Percentiles rank a stretch among this genome's conserved stretches.
phyloP scores from a whole-genome alignment of 352 stramenopile genomes.

The Phytopythium aichiense region DNA sequence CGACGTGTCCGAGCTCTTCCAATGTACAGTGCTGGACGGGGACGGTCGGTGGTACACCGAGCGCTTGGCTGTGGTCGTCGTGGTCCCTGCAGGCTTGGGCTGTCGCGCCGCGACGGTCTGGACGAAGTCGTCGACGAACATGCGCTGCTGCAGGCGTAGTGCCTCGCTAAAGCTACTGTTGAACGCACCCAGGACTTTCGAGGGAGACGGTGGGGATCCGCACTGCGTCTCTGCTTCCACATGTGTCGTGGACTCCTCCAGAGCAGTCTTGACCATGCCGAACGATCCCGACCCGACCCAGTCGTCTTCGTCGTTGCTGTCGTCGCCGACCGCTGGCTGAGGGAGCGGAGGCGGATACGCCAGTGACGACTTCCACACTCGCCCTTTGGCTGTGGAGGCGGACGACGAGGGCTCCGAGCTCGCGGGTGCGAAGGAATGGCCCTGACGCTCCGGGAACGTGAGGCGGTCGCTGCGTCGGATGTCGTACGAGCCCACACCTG shows the following conservation, averaged over 20 bases:
- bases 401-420: background rate
- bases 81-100: background rate
- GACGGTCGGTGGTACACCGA: background rate
- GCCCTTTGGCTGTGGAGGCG: constrained; percentile 8
- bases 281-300: background rate
- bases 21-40: background rate
- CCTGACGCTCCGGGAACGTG: constrained; percentile 34
- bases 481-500: constrained; percentile 52
- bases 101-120: constrained; percentile 38
- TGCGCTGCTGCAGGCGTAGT: constrained; percentile 43
- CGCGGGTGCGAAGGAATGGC: constrained; percentile 32
- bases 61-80: background rate
- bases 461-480: constrained; percentile 35
- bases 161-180: constrained; percentile 13
- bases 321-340: constrained; percentile 6
- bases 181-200: background rate
- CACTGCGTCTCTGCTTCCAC: constrained; percentile 17
- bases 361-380: constrained; percentile 22
- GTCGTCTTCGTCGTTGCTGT: constrained; percentile 6
- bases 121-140: constrained; percentile 53
- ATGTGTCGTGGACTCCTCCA: background rate
- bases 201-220: background rate
- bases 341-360: constrained; percentile 13
- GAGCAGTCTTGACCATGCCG: constrained; percentile 6
- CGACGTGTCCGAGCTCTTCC: constrained; percentile 1